phyloP scores from a whole-genome alignment of 176 grass and related monocot genomes.

The Avena insularis region DNA sequence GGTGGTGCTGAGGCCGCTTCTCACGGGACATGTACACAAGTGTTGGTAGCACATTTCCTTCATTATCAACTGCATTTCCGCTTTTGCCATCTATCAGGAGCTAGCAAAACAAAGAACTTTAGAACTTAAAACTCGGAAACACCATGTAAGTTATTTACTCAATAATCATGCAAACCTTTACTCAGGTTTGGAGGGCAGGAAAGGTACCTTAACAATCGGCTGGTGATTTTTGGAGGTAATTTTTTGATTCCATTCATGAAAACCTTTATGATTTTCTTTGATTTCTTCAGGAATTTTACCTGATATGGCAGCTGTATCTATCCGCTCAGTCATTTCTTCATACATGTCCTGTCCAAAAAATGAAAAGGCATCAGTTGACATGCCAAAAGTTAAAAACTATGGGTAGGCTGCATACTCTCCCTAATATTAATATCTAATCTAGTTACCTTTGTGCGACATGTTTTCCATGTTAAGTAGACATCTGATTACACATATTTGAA shows the following conservation, averaged over 20 bases:
- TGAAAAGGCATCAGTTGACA: background rate
- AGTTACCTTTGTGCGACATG: background rate
- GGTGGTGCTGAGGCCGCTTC: slow-evolving; percentile 71
- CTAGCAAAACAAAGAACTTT: slow-evolving; percentile 44
- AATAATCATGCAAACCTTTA: background rate
- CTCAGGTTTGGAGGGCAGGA: background rate
- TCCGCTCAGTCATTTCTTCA: slow-evolving; percentile 58
- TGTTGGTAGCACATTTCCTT: slow-evolving; percentile 59
- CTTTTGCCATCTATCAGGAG: slow-evolving; percentile 67
- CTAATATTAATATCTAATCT: background rate
- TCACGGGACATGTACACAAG: slow-evolving; percentile 89
- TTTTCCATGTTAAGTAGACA: background rate
- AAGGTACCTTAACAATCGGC: slow-evolving; percentile 70
- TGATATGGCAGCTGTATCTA: slow-evolving; percentile 48
- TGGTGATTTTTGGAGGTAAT: slow-evolving; percentile 57
- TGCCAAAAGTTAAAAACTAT: background rate
- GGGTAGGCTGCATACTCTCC: background rate
- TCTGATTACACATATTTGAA: slow-evolving; percentile 4
- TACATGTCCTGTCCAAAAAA: slow-evolving; percentile 52
- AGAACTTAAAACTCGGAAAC: background rate
- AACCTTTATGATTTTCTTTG: slow-evolving; percentile 62
- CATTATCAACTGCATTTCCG: slow-evolving; percentile 37
- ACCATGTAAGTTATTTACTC: background rate
- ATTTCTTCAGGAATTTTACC: slow-evolving; percentile 61
- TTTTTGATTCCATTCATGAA: slow-evolving; percentile 59